Conservation (phyloP, 139 green algal genomes). For the Zygnema circumcarinatum region DNA sequence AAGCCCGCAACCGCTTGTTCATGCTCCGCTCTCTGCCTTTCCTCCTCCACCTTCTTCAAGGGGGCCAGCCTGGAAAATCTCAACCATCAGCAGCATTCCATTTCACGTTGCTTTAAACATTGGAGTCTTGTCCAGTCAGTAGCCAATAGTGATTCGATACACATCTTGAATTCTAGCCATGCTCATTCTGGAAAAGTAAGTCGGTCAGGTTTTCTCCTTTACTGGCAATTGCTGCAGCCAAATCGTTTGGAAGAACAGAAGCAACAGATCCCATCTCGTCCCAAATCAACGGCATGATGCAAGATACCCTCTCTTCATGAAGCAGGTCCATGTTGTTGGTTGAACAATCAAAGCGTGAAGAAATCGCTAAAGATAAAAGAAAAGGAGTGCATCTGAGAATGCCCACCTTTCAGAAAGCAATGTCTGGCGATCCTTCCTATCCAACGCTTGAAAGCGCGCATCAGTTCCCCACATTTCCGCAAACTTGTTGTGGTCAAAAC, state of each 20-base stretch:
- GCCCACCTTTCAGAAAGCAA: slow-evolving; percentile 42
- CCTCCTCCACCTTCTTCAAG: slow-evolving; percentile 53
- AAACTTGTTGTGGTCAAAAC: too few relatives aligned
- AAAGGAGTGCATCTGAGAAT: neutral
- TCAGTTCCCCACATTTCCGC: slow-evolving; percentile 42
- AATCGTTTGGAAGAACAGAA: too few relatives aligned
- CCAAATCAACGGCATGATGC: too few relatives aligned
- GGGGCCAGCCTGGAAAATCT: slow-evolving; percentile 33
- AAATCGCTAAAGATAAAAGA: slow-evolving; percentile 3
- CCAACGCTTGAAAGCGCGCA: slow-evolving; percentile 40
- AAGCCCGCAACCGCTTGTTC: slow-evolving; percentile 41
- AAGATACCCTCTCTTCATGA: too few relatives aligned
- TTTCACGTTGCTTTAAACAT: neutral
- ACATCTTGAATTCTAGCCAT: neutral
- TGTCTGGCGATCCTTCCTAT: slow-evolving; percentile 38
- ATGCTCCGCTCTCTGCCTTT: slow-evolving; percentile 14
- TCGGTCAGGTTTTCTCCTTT: too few relatives aligned
- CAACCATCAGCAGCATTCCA: neutral
- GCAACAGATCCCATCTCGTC: too few relatives aligned
- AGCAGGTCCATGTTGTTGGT: too few relatives aligned
- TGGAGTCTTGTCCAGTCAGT: neutral
- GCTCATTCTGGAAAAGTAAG: neutral
- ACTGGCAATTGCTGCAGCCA: too few relatives aligned
- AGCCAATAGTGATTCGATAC: neutral
- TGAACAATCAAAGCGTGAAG: too few relatives aligned